A percentile compares a stretch with the other conserved stretches of the same genome.
phyloP scores from a whole-genome alignment of 768 basidiomycete species.

The Suillus clintonianus region DNA sequence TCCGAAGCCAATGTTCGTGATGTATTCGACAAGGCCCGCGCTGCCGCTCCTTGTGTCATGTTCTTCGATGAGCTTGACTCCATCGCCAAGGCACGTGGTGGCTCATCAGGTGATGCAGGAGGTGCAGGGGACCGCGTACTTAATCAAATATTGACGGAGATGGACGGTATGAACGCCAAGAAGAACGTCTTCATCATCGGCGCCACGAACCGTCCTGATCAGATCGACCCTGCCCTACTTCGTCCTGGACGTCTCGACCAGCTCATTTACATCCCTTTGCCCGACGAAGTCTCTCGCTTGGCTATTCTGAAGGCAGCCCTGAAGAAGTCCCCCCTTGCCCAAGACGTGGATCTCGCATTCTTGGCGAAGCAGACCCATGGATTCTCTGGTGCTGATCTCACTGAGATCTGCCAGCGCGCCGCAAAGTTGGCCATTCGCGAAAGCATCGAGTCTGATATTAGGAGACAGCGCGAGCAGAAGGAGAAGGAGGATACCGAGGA shows the following conservation, averaged over 20 bases:
- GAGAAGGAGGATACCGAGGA: constrained; percentile 81
- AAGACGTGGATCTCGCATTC: constrained; percentile 81
- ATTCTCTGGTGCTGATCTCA: constrained; percentile 98
- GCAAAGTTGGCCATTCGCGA: constrained; percentile 97
- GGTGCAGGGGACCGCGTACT: constrained; percentile 98
- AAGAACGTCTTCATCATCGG: constrained; percentile 99
- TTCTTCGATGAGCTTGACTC: constrained; percentile 99
- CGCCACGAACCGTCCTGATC: constrained; percentile 95
- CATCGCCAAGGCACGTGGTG: constrained; percentile 95
- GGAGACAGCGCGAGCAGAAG: constrained; percentile 72
- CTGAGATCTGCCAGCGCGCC: constrained; percentile 98
- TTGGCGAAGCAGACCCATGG: constrained; percentile 93
- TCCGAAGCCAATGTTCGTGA: constrained; percentile 99
- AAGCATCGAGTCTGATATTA: constrained; percentile 91
- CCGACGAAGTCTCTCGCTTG: constrained; percentile 88
- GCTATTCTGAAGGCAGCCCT: constrained; percentile 91
- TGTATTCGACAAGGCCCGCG: constrained; percentile 99
- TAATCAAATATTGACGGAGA: constrained; percentile 96
- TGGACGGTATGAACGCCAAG: constrained; percentile 99
- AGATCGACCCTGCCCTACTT: constrained; percentile 89
- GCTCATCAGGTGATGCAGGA: constrained; percentile 82
- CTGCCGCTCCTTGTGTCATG: constrained; percentile 99
- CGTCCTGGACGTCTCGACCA: constrained; percentile 99
- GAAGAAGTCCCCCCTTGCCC: constrained; percentile 87
- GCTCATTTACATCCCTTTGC: constrained; percentile 98